Evolutionary conservation across 208 protist genomes (phyloP).

Genomic region (Angomonas deanei): DNA sequence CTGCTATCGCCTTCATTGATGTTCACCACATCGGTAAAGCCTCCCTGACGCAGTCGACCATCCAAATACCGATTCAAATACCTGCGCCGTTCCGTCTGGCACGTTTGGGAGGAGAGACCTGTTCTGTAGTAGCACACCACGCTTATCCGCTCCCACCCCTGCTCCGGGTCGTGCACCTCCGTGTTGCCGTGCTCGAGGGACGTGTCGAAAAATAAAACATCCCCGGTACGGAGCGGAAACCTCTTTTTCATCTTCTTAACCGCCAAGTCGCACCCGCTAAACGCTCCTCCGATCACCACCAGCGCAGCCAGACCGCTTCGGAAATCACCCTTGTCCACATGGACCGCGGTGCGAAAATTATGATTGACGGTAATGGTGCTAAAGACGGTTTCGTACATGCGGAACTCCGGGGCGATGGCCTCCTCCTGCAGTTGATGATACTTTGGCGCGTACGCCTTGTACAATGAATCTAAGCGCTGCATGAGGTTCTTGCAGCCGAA

Average conservation of each 20-base stretch:
- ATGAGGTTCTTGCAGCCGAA: conserved; percentile 45
- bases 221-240: conserved; percentile 67
- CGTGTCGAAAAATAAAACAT: conserved; percentile 89
- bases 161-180: conserved; percentile 41
- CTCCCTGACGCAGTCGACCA: conserved; percentile 13
- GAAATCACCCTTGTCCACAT: conserved; percentile 87
- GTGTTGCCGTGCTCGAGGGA: conserved; percentile 88
- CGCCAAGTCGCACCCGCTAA: conserved; percentile 83
- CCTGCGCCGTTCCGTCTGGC: conserved; percentile 68
- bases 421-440: conserved; percentile 73
- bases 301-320: conserved; percentile 68
- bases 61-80: conserved; percentile 43
- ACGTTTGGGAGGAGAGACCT: conserved; percentile 68
- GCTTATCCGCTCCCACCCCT: conserved; percentile 58
- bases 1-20: conserved; percentile 47
- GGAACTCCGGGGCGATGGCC: conserved; percentile 68
- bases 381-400: conserved; percentile 82
- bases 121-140: conserved; percentile 86
- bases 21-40: conserved; percentile 31
- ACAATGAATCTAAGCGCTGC: conserved; percentile 55
- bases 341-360: conserved; percentile 86
- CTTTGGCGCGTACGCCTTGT: conserved; percentile 45
- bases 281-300: conserved; percentile 77
- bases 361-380: conserved; percentile 89
- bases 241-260: conserved; percentile 68